Conservation (phyloP, 208 protist species). For the Leishmania tropica region DNA sequence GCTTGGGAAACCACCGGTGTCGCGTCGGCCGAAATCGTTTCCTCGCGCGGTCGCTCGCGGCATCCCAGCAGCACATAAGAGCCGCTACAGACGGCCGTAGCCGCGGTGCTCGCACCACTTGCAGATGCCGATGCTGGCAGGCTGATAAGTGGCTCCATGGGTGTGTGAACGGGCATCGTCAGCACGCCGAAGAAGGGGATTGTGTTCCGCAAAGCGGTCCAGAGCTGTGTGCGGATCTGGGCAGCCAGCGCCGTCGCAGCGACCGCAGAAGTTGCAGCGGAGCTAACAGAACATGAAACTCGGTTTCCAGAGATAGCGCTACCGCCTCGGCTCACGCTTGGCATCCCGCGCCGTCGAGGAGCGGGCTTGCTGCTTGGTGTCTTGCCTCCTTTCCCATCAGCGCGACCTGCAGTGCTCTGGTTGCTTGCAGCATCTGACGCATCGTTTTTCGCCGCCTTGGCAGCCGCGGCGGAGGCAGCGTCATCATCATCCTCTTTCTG, state of each 20-base stretch:
- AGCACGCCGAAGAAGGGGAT: conserved; percentile 23
- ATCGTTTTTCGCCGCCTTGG: background rate
- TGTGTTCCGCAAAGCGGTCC: conserved; percentile 15
- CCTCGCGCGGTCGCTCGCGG: conserved; percentile 9
- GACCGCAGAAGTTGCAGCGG: background rate
- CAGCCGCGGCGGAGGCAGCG: background rate
- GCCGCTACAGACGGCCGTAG: conserved; percentile 18
- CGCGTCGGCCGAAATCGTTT: background rate
- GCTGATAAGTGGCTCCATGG: conserved; percentile 11
- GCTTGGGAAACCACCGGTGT: background rate
- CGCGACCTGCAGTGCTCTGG: background rate
- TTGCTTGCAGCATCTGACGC: background rate
- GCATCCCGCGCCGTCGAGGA: conserved; percentile 2
- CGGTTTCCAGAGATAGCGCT: background rate
- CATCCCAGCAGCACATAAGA: conserved; percentile 19
- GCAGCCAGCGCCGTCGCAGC: conserved; percentile 3
- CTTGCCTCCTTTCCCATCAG: too few relatives aligned
- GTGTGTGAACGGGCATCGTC: conserved; percentile 15
- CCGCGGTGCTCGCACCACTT: background rate
- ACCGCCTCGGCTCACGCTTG: background rate
- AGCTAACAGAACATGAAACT: background rate
- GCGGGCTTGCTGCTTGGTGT: background rate
- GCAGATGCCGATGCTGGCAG: background rate
- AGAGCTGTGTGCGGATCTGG: conserved; percentile 17
- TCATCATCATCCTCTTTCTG: background rate